A percentile compares a stretch with the other conserved stretches of the same genome.
Conservation (phyloP, 139 green algal species). For the Dunaliella primolecta region DNA sequence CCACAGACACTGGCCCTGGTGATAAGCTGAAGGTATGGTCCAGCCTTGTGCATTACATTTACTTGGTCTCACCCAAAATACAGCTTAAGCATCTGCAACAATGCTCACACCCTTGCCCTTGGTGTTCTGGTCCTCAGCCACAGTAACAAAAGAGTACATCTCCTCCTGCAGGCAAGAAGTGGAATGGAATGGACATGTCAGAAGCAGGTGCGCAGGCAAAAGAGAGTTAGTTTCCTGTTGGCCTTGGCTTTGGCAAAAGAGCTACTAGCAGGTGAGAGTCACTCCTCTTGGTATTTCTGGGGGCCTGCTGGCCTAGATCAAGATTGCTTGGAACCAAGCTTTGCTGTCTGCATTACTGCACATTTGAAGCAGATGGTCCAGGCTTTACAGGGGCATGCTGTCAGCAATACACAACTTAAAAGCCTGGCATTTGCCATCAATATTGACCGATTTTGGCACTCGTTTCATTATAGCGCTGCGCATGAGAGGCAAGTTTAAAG, state of each 20-base stretch:
- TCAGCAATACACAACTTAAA: too few species aligned
- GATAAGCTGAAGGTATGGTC: too few species aligned
- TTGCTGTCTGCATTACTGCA: not conserved
- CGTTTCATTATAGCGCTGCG: too few species aligned
- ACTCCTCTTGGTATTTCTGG: not conserved
- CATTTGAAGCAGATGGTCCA: too few species aligned
- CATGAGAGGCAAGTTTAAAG: too few species aligned
- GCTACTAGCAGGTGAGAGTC: not conserved
- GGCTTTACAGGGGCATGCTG: too few species aligned
- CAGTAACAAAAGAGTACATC: slow-evolving; percentile 97
- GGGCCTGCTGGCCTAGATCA: not conserved
- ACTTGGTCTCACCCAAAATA: too few species aligned
- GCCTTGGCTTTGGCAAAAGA: not conserved
- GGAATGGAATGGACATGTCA: not conserved
- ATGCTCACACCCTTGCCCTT: slow-evolving; percentile 82
- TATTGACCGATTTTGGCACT: too few species aligned
- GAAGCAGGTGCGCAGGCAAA: not conserved
- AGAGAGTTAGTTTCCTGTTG: too few species aligned
- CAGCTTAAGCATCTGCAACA: slow-evolving; percentile 56
- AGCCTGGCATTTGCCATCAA: too few species aligned
- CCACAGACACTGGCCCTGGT: too few species aligned
- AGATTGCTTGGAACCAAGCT: not conserved
- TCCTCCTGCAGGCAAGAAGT: slow-evolving; percentile 75
- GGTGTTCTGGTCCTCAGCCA: slow-evolving; percentile 85
- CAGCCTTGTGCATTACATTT: too few species aligned